Base-by-base conservation (phyloP, 192 early-diverging fungal genomes). In the Mortierella alpina region DNA sequence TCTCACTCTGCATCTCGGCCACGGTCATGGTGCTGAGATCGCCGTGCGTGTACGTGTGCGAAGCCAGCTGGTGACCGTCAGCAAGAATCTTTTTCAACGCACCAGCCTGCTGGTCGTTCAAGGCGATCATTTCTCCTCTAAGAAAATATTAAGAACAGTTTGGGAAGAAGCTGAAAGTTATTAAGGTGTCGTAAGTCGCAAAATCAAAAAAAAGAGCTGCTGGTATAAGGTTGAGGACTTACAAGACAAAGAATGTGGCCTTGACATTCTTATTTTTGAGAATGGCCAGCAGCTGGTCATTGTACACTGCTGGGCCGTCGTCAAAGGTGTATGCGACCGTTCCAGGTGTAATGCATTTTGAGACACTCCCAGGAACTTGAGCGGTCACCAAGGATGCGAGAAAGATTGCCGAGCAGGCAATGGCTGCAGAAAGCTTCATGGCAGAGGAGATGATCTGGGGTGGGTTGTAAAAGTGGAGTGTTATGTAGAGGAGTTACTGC, bases 181-280 rank as follows among this genome's bases (percentile, higher is more conserved):
- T 41, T 14, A 14, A 59, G 3, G 15, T 6, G 31, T 48, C 66
- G 58, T 14, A 7, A 14, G 18, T 2, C 15, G 31, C 17, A 54
- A 54, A 6, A 54, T 42, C 31, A 76, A 54, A 10, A 82, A 82
- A 74, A 54, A 82, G 66, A 15, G 69, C 15, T 0, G 41, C 15
- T 10, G 57, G 13, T 6, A 20, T 23, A 51, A 13, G 11, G 22
- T 47, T 15, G 31, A n/a, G 3, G 7, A 40, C 52, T 23, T 90
- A 90, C 61, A 86, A 63, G 13, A 92, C 86, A 72, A 81, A 90
- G 70, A 92, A 92, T 1, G 91, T 91, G 5, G 81, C 90, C 55
- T 85, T 89, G 40, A 92, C 74, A 50, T 86, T 75, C 11, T 70
- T 62, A 31, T 71, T 22, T 11, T 82, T 66, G 9, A 92, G 66